Conservation (phyloP, 2,329 filamentous ascomycete genomes). For the Ploettnerulaceae sp. region DNA sequence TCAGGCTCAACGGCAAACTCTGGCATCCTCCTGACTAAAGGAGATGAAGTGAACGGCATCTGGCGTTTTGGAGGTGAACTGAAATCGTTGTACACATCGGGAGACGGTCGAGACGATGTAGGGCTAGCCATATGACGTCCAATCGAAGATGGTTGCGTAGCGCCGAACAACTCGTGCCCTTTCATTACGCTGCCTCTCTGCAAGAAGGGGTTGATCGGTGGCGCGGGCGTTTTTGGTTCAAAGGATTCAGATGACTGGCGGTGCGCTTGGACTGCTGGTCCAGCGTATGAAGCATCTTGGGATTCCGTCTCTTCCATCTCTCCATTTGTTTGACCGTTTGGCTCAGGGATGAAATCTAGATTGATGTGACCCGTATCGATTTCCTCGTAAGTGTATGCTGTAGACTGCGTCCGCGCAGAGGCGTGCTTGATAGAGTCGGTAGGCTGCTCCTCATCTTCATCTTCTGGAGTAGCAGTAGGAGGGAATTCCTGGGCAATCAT, state of each 20-base stretch:
- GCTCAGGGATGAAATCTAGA: conserved; percentile 15
- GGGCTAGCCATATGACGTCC: conserved; percentile 23
- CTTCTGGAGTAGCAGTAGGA: conserved; percentile 3
- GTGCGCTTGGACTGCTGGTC: background rate
- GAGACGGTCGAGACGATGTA: conserved; percentile 31
- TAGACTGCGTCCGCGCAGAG: conserved; percentile 25
- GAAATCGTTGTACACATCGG: conserved; percentile 25
- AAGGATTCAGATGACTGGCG: conserved; percentile 13
- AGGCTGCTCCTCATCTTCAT: background rate
- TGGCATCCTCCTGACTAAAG: conserved; percentile 14
- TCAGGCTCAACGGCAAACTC: background rate
- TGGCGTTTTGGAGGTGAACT: conserved; percentile 20
- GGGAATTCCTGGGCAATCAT: conserved; percentile 5
- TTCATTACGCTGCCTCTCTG: conserved; percentile 31
- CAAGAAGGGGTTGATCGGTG: conserved; percentile 30
- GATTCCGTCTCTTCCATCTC: conserved; percentile 14
- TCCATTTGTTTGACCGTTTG: conserved; percentile 3
- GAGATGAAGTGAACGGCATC: conserved; percentile 19
- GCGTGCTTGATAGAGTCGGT: conserved; percentile 7
- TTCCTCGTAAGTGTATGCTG: conserved; percentile 27
- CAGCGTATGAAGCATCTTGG: conserved; percentile 24
- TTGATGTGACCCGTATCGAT: conserved; percentile 28
- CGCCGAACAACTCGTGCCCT: conserved; percentile 28
- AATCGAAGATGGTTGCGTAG: conserved; percentile 32
- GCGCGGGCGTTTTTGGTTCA: conserved; percentile 31